phyloP scores from a whole-genome alignment of 129 eudicot species.

The Silybum marianum region DNA sequence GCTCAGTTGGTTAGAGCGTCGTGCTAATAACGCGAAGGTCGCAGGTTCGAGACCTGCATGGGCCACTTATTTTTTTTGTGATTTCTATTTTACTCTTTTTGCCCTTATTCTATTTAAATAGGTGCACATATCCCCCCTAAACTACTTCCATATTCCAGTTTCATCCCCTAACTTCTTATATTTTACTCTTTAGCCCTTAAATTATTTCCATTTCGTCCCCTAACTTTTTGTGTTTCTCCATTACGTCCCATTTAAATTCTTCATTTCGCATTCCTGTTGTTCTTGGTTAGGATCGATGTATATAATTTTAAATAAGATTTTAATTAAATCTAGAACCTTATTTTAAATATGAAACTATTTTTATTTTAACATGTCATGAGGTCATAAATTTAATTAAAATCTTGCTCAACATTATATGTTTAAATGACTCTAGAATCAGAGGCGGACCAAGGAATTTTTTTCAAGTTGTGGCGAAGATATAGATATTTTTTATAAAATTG shows the following conservation, averaged over 20 bases:
- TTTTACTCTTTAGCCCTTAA: neutral
- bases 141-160: neutral
- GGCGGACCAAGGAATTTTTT: no score
- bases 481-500: no score
- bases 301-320: no score
- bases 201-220: neutral
- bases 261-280: neutral
- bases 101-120: neutral
- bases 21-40: constrained; percentile 90
- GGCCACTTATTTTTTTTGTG: constrained; percentile 40
- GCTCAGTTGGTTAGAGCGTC: constrained; percentile 97
- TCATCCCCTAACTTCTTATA: neutral
- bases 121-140: neutral
- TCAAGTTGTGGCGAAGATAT: no score
- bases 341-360: no score
- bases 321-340: no score
- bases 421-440: no score
- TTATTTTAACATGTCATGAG: no score
- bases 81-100: neutral
- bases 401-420: no score
- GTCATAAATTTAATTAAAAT: no score
- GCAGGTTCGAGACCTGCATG: constrained; percentile 95
- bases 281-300: no score
- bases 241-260: neutral
- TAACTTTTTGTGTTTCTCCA: neutral